These are phyloP conservation scores for Eragrostis nindensis DNA, from an alignment of 176 grass and related monocot species.

Conservation along the genomic window DNA sequence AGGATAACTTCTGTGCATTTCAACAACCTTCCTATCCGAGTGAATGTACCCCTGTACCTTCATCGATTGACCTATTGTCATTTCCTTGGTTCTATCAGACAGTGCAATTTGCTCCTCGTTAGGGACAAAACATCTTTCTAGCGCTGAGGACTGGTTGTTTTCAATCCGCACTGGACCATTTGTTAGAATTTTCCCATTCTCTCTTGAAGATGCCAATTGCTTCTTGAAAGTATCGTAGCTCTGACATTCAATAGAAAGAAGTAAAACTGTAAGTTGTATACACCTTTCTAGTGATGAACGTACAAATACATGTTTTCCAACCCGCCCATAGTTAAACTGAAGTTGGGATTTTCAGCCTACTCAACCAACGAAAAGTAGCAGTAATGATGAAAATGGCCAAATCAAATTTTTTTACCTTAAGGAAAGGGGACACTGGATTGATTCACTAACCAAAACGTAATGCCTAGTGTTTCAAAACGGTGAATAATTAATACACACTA, in stretches of 20 bases:
- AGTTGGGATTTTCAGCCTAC: not conserved
- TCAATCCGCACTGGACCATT: not conserved
- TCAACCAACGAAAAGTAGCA: not conserved
- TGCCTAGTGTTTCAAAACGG: not conserved
- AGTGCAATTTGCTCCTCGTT: slow-evolving; percentile 17
- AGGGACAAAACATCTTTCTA: slow-evolving; percentile 34
- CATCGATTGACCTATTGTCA: slow-evolving; percentile 4
- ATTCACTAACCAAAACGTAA: not conserved
- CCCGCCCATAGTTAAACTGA: slow-evolving; percentile 1
- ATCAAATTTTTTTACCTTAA: not conserved
- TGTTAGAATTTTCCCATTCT: slow-evolving; percentile 15
- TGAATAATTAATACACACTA: not conserved
- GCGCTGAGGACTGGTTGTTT: not conserved
- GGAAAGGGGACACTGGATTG: not conserved
- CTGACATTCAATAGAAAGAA: slow-evolving; percentile 20
- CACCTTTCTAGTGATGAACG: not conserved
- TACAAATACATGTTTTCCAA: slow-evolving; percentile 7
- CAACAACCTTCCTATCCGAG: slow-evolving; percentile 25
- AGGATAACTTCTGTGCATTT: slow-evolving; percentile 27
- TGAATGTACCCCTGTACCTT: slow-evolving; percentile 13
- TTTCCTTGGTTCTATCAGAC: slow-evolving; percentile 22
- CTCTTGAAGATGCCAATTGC: slow-evolving; percentile 21
- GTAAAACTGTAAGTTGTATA: not conserved
- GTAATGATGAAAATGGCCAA: not conserved
- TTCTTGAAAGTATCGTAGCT: slow-evolving; percentile 32